Evolutionary conservation across 1,139 yeast genomes (phyloP).

Genomic region (Scheffersomyces titani): DNA sequence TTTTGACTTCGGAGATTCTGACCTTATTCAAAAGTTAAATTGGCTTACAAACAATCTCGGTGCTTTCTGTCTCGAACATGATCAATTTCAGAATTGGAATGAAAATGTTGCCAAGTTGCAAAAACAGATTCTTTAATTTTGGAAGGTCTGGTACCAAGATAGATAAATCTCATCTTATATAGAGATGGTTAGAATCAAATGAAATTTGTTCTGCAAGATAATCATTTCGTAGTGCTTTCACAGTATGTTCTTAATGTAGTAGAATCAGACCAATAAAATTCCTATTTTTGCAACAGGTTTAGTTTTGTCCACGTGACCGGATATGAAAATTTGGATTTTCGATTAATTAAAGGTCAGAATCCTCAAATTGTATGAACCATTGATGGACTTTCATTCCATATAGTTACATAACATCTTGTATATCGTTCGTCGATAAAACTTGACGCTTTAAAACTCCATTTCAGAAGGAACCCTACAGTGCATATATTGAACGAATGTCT

Average conservation of each 20-base stretch:
- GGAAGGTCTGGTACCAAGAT: background rate
- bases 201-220: too few relatives aligned
- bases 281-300: too few relatives aligned
- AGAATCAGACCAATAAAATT: too few relatives aligned
- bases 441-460: background rate
- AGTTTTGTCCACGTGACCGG: background rate
- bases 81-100: conserved; percentile 15
- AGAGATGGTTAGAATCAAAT: background rate
- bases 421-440: background rate
- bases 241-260: too few relatives aligned
- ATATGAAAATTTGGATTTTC: too few relatives aligned
- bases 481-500: background rate
- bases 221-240: too few relatives aligned
- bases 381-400: background rate
- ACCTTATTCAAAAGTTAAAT: conserved; percentile 26
- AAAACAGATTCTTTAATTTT: background rate
- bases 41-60: conserved; percentile 31
- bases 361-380: background rate
- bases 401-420: background rate
- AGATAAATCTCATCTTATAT: background rate
- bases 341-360: background rate
- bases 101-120: background rate
- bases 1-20: conserved; percentile 15
- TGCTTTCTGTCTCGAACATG: conserved; percentile 18
- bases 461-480: background rate